phyloP scores from a whole-genome alignment of 352 stramenopile genomes.

The Globisporangium spiculum region DNA sequence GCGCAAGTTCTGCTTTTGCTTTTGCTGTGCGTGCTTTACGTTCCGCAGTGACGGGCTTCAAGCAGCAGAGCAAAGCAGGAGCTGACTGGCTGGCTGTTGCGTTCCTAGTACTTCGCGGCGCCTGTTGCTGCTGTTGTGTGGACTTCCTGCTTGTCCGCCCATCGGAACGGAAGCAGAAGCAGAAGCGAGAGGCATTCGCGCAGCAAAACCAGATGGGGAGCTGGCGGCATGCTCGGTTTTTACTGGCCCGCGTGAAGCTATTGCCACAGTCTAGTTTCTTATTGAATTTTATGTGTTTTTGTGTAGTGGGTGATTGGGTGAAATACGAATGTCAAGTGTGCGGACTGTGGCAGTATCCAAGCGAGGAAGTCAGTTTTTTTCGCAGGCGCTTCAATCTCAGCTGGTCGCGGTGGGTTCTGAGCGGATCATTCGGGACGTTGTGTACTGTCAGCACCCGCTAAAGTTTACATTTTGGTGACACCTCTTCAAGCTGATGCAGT shows the following conservation, averaged over 20 bases:
- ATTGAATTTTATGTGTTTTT: too few relatives aligned
- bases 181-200: too few relatives aligned
- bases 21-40: background rate
- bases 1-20: background rate
- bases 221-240: background rate
- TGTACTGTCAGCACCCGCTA: background rate
- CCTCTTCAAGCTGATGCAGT: background rate
- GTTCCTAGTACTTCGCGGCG: too few relatives aligned
- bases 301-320: background rate
- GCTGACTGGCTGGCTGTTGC: background rate
- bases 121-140: background rate
- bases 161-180: background rate
- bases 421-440: background rate
- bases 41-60: background rate
- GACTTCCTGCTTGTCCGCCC: too few relatives aligned
- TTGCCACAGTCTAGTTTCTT: background rate
- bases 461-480: background rate
- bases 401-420: background rate
- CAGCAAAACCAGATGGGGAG: background rate
- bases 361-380: background rate
- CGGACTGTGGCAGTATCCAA: background rate
- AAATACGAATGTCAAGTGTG: background rate
- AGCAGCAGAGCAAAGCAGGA: background rate
- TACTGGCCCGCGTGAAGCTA: background rate
- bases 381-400: slow-evolving; percentile 3